A percentile compares a stretch with the other conserved stretches of the same genome.
phyloP scores from a whole-genome alignment of 148 eudicot species.

The Amaranthus hypochondriacus region DNA sequence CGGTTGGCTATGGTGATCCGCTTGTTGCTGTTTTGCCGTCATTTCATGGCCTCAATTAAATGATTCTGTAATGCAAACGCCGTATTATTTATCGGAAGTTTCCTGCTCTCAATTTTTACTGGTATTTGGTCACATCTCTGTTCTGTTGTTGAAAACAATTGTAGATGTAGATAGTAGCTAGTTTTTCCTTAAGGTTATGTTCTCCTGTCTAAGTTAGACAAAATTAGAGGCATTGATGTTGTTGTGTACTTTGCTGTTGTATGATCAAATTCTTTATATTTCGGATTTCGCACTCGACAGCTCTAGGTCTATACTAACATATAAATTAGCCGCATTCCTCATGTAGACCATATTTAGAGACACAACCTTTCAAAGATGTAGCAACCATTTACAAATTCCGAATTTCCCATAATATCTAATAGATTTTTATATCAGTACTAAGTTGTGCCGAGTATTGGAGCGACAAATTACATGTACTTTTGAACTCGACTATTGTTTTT shows the following conservation, averaged over 20 bases:
- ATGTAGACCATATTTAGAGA: neutral
- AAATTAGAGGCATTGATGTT: neutral
- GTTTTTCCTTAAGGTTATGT: neutral
- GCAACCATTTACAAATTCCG: neutral
- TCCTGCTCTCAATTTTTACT: neutral
- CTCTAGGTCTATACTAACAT: neutral
- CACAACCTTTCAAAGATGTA: neutral
- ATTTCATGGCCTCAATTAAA: constrained; percentile 39
- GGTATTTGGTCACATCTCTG: neutral
- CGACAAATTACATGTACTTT: neutral
- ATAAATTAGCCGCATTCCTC: neutral
- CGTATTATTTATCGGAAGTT: neutral
- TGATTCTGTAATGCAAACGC: neutral
- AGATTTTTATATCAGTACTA: too few relatives aligned
- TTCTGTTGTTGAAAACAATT: neutral
- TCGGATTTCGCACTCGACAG: neutral
- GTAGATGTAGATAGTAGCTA: constrained; percentile 20
- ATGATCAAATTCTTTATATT: neutral
- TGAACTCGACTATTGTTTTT: neutral
- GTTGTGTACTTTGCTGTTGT: constrained; percentile 11
- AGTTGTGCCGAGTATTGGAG: neutral
- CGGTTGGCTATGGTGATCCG: constrained; percentile 84
- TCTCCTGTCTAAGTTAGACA: neutral
- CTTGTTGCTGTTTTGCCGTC: constrained; percentile 72
- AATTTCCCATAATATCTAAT: too few relatives aligned